Evolutionary conservation across 768 basidiomycete genomes (phyloP).

Genomic region (Termitomyces sp.): DNA sequence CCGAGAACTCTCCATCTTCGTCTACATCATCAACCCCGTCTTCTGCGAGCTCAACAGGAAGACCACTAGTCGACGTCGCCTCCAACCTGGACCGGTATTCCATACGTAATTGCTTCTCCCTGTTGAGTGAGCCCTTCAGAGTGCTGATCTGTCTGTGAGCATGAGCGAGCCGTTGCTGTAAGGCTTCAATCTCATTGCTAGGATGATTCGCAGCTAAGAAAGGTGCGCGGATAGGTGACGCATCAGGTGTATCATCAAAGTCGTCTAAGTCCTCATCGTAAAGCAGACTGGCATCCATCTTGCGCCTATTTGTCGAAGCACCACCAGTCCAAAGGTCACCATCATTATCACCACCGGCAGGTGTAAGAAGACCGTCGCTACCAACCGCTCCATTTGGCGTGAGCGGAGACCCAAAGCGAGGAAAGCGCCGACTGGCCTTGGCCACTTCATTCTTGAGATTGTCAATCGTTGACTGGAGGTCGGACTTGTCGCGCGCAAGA

Average conservation of each 20-base stretch:
- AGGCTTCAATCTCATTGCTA: conserved; percentile 72
- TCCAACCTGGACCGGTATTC: conserved; percentile 55
- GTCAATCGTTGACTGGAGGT: conserved; percentile 80
- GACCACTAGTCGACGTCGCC: conserved; percentile 26
- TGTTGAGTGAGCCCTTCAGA: conserved; percentile 68
- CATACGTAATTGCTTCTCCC: conserved; percentile 81
- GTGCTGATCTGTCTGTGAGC: conserved; percentile 84
- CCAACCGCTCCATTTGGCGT: conserved; percentile 53
- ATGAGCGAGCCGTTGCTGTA: conserved; percentile 78
- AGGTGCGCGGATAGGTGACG: conserved; percentile 41
- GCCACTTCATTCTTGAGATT: conserved; percentile 66
- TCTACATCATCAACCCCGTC: conserved; percentile 29
- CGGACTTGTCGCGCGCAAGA: conserved; percentile 87
- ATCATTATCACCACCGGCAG: conserved; percentile 44
- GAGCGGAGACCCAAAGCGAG: conserved; percentile 65
- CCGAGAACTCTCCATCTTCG: conserved; percentile 39
- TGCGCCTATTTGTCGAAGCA: conserved; percentile 57
- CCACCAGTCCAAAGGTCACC: conserved; percentile 67
- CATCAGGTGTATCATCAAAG: conserved; percentile 55
- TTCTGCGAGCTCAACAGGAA: conserved; percentile 38
- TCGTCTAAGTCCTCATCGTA: conserved; percentile 38
- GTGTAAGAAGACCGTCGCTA: conserved; percentile 48
- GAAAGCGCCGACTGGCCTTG: conserved; percentile 55
- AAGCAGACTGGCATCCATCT: conserved; percentile 36
- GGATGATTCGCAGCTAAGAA: conserved; percentile 73